phyloP scores from a whole-genome alignment of 768 basidiomycete species.

The Auricularia sp. region DNA sequence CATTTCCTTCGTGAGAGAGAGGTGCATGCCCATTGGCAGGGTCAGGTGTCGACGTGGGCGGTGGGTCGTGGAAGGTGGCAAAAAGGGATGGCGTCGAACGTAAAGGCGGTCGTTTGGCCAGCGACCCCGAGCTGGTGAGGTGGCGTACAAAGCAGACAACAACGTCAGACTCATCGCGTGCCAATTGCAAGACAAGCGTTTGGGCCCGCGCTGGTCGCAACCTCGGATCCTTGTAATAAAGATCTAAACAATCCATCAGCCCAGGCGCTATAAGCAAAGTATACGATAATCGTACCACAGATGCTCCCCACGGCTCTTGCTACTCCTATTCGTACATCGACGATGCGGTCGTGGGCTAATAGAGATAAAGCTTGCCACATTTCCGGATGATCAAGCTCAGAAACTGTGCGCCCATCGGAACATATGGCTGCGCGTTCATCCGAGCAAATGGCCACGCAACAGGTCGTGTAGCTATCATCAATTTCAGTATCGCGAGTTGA shows the following conservation, averaged over 20 bases:
- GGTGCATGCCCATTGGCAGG: background rate
- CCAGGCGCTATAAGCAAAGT: background rate
- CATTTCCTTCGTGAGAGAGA: background rate
- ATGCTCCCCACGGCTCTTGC: slow-evolving; percentile 59
- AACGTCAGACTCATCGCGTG: background rate
- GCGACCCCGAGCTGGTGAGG: background rate
- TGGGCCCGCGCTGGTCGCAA: background rate
- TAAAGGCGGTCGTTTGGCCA: background rate
- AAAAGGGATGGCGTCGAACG: background rate
- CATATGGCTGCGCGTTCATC: background rate
- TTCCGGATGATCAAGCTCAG: slow-evolving; percentile 15
- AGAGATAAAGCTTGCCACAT: slow-evolving; percentile 47
- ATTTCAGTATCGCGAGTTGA: slow-evolving; percentile 9
- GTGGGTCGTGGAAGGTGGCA: background rate
- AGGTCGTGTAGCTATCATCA: slow-evolving; percentile 8
- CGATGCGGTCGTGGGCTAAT: slow-evolving; percentile 57
- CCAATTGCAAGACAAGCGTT: background rate
- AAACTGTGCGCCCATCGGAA: background rate
- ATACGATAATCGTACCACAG: slow-evolving; percentile 35
- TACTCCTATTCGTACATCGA: slow-evolving; percentile 79
- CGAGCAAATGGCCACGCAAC: background rate
- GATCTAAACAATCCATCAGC: background rate
- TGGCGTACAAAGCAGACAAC: background rate
- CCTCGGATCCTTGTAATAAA: background rate
- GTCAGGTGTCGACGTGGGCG: background rate